These are phyloP conservation scores for Penicillium brasilianum DNA, from an alignment of 2,329 filamentous ascomycete genomes.

Conservation along the genomic window DNA sequence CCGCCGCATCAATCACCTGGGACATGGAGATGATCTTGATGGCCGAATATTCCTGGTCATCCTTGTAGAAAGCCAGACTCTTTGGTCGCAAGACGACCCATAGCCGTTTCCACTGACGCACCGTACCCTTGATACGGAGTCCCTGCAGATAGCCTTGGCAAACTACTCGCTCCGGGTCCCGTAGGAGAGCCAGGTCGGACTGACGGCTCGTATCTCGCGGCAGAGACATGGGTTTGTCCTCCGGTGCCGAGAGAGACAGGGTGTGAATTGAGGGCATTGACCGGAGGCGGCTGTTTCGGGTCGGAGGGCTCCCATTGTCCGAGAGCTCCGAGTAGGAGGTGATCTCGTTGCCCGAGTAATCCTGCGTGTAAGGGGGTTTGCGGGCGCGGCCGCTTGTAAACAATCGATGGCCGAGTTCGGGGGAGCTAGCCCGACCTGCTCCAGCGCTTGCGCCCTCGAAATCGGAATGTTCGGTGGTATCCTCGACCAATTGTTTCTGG, in stretches of 20 bases:
- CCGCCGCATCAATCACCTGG: slow-evolving; percentile 84
- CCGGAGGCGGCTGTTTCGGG: slow-evolving; percentile 34
- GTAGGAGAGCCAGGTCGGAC: slow-evolving; percentile 58
- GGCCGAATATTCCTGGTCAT: slow-evolving; percentile 87
- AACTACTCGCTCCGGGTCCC: slow-evolving; percentile 85
- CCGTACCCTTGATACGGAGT: slow-evolving; percentile 76
- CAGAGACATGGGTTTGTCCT: slow-evolving; percentile 39
- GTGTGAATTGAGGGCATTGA: slow-evolving; percentile 39
- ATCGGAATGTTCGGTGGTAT: slow-evolving; percentile 51
- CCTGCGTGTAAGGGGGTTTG: slow-evolving; percentile 48
- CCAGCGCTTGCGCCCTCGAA: slow-evolving; percentile 36
- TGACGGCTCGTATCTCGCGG: slow-evolving; percentile 66
- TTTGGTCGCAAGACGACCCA: slow-evolving; percentile 90
- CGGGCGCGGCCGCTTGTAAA: slow-evolving; percentile 35
- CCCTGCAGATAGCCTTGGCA: slow-evolving; percentile 91
- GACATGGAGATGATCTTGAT: slow-evolving; percentile 79
- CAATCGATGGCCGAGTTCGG: slow-evolving; percentile 39
- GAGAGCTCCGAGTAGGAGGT: slow-evolving; percentile 89
- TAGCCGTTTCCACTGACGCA: slow-evolving; percentile 91
- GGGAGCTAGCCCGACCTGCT: slow-evolving; percentile 38
- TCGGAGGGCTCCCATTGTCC: slow-evolving; percentile 53
- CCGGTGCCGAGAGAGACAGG: slow-evolving; percentile 35
- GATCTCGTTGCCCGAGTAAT: slow-evolving; percentile 68
- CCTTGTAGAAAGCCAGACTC: slow-evolving; percentile 89
- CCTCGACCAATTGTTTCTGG: slow-evolving; percentile 40